Base-by-base conservation (phyloP, 352 stramenopile genomes). In the Pythium diclinum region DNA sequence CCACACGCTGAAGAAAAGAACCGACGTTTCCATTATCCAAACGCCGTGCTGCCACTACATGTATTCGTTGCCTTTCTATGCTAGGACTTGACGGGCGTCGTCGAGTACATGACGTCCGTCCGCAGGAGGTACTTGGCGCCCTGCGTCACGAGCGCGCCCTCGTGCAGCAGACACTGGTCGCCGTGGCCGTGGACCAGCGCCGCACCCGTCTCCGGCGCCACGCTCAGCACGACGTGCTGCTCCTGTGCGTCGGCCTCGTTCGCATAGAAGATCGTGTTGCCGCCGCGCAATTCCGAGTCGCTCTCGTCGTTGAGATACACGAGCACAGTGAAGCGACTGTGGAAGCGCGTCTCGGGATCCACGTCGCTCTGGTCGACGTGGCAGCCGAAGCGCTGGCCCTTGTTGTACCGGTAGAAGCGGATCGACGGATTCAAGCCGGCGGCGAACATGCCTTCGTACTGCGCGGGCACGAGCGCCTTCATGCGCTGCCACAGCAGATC, bases 351-450 rank as follows among this genome's bases (percentile, higher is more conserved):
- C 55, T 82, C 62, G 4, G 77, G 75, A 61, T 94, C 83, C 56
- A 92, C 77, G 66, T 92, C 81, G 72, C 85, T 94, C 72, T 92
- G 81, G 67, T 94, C 85, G n/a, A 94, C 83, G 58, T 92, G 83
- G 52, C 83, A 92, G 36, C 83, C 85, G 65, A 94, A 94, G 6
- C 78, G 69, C 73, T 94, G 85, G 14, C 83, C 83, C 6, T 63
- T 65, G 47, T 68, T 68, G 69, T 94, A 94, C 16, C 83, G 78
- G 42, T 94, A 94, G 71, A 94, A 90, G 14, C 83, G 79, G 57
- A 92, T 83, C 16, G 79, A 74, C 16, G 83, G 75, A 61, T 94
- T 94, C 32, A 91, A 71, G 28, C 83, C 85, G 32, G 75, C 75
- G 14, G 83, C 83, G 44, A 75, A 71, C 76, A 89, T 85, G 54